These are phyloP conservation scores for Boechera retrofracta DNA, from an alignment of 345 rosid species.

Conservation along the genomic window DNA sequence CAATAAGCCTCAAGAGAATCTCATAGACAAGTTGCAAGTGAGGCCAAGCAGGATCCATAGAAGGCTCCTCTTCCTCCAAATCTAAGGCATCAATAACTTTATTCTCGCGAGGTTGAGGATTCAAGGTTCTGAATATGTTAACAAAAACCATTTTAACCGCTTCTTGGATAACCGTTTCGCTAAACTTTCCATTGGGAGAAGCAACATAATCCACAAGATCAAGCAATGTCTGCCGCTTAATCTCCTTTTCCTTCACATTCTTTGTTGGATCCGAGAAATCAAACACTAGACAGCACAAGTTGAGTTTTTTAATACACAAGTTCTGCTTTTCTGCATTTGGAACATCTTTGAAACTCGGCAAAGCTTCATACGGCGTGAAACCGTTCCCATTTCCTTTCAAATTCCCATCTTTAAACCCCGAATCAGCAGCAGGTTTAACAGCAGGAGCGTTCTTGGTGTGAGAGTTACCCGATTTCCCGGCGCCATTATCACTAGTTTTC, in stretches of 20 bases:
- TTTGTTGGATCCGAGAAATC: constrained; percentile 76
- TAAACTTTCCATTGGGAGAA: constrained; percentile 67
- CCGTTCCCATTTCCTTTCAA: constrained; percentile 55
- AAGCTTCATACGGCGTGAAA: constrained; percentile 57
- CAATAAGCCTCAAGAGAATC: constrained; percentile 73
- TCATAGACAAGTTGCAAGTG: constrained; percentile 86
- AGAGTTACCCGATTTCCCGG: constrained; percentile 50
- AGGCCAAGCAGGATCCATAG: constrained; percentile 90
- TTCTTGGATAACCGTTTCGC: constrained; percentile 66
- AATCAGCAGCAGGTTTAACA: constrained; percentile 48
- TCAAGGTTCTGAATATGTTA: constrained; percentile 73
- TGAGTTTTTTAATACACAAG: constrained; percentile 71
- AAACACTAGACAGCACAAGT: constrained; percentile 62
- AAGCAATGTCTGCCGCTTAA: constrained; percentile 73
- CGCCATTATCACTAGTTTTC: constrained; percentile 51
- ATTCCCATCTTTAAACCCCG: constrained; percentile 40
- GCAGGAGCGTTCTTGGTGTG: constrained; percentile 41
- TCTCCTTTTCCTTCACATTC: constrained; percentile 82
- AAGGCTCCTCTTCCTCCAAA: constrained; percentile 91
- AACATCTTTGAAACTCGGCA: constrained; percentile 79
- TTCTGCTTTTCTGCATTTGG: constrained; percentile 67
- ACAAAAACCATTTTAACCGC: constrained; percentile 64
- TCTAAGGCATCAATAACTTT: constrained; percentile 73
- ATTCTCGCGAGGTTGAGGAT: constrained; percentile 71
- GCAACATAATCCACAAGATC: constrained; percentile 86